These are phyloP conservation scores for Neurospora pannonica DNA, from an alignment of 495 filamentous ascomycete species.

Conservation along the genomic window DNA sequence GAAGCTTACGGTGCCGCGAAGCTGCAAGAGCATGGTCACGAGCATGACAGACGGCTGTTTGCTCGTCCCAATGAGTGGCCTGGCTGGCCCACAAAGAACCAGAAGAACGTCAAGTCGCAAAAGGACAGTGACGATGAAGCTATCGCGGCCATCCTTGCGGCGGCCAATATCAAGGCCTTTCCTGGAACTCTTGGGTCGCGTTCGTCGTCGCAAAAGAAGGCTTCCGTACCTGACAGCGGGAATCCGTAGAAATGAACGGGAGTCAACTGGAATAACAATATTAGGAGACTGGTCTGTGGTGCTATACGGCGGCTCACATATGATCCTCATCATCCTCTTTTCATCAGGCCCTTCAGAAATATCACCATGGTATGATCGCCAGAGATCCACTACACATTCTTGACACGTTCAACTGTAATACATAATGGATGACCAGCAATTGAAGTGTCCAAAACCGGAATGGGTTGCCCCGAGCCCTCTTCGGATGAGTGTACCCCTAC, in stretches of 20 bases:
- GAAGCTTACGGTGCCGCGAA: neutral
- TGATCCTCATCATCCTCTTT: neutral
- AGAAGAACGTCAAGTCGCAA: neutral
- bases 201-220: neutral
- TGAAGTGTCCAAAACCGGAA: neutral
- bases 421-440: no score
- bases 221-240: neutral
- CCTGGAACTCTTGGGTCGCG: neutral
- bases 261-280: neutral
- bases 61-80: neutral
- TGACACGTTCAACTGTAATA: neutral
- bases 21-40: neutral
- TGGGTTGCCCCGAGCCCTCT: neutral
- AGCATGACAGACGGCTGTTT: neutral
- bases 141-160: neutral
- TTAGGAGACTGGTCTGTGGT: neutral
- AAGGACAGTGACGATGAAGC: neutral
- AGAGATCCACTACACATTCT: neutral
- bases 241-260: neutral
- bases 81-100: neutral
- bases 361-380: neutral
- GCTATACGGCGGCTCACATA: neutral
- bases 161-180: neutral
- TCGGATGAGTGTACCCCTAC: neutral
- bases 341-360: neutral